A percentile compares a stretch with the other conserved stretches of the same genome.
Evolutionary conservation across 352 stramenopile species (phyloP).

Genomic region (Phytophthora multivora): DNA sequence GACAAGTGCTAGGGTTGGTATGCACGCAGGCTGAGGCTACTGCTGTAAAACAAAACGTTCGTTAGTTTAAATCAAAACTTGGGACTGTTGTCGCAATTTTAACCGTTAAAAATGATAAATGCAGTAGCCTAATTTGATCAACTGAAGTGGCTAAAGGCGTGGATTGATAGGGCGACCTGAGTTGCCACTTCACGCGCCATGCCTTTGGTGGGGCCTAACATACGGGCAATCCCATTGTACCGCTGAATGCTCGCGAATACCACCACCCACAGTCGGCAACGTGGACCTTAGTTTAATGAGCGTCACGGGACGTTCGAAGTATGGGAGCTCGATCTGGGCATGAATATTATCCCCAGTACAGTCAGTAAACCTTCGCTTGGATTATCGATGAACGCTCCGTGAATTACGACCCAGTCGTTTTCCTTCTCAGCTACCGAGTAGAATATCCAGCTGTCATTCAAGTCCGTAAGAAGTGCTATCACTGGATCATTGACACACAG

Average conservation of each 20-base stretch:
- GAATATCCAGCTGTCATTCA: constrained; percentile 41
- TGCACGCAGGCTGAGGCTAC: no score
- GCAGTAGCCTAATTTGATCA: no score
- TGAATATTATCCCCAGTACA: constrained; percentile 30
- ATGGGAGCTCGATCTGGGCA: constrained; percentile 38
- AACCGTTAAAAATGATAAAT: no score
- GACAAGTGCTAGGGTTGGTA: no score
- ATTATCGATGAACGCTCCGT: constrained; percentile 20
- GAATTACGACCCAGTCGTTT: constrained; percentile 21
- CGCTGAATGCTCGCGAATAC: constrained; percentile 27
- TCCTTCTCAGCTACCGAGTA: constrained; percentile 43
- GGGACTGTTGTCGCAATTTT: no score
- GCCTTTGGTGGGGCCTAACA: constrained; percentile 32
- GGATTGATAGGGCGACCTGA: neutral
- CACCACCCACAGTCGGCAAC: no score
- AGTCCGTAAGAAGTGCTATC: constrained; percentile 54
- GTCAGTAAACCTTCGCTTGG: constrained; percentile 29
- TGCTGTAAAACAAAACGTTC: no score
- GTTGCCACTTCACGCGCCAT: constrained; percentile 32
- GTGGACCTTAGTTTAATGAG: constrained; percentile 22
- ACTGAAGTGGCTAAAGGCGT: no score
- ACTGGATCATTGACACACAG: constrained; percentile 38
- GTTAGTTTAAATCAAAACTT: no score
- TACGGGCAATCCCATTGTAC: constrained; percentile 40
- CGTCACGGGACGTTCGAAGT: constrained; percentile 28